These are phyloP conservation scores for Debaryomyces prosopidis DNA, from an alignment of 805 yeast genomes.

Conservation along the genomic window DNA sequence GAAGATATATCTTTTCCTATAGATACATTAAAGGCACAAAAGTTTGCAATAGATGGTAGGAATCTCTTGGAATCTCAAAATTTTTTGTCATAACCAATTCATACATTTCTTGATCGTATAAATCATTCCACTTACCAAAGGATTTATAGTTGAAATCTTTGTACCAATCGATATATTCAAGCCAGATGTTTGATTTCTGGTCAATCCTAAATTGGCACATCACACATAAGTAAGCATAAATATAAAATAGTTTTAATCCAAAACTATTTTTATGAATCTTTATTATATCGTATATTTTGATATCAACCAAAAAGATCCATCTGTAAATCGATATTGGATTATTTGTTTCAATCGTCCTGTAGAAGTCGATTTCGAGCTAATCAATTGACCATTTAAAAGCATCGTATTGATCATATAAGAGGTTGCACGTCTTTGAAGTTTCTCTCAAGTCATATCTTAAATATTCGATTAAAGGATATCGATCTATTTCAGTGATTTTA, in stretches of 20 bases:
- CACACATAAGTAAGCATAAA: conserved; percentile 18
- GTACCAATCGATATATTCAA: conserved; percentile 20
- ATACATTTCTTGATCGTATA: conserved; percentile 6
- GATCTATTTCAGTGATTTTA: neutral
- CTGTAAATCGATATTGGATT: conserved; percentile 25
- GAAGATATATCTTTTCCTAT: neutral
- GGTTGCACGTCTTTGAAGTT: neutral
- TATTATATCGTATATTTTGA: conserved; percentile 15
- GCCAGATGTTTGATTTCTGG: conserved; percentile 18
- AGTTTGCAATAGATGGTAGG: neutral
- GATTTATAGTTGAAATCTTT: conserved; percentile 8
- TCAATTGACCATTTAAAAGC: conserved; percentile 8
- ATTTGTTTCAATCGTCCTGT: conserved; percentile 11
- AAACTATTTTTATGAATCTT: conserved; percentile 15
- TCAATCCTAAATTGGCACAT: conserved; percentile 19
- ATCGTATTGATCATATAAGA: neutral
- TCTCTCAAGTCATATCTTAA: conserved; percentile 1
- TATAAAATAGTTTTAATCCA: conserved; percentile 24
- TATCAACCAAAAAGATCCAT: conserved; percentile 22
- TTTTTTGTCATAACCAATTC: neutral
- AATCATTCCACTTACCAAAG: conserved; percentile 13
- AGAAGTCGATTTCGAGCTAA: conserved; percentile 14
- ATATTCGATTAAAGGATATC: conserved; percentile 7
- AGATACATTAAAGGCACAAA: neutral
- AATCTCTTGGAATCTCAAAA: neutral